These are phyloP conservation scores for Clonostachys sp. DNA, from an alignment of 2,329 filamentous ascomycete species.

Conservation along the genomic window DNA sequence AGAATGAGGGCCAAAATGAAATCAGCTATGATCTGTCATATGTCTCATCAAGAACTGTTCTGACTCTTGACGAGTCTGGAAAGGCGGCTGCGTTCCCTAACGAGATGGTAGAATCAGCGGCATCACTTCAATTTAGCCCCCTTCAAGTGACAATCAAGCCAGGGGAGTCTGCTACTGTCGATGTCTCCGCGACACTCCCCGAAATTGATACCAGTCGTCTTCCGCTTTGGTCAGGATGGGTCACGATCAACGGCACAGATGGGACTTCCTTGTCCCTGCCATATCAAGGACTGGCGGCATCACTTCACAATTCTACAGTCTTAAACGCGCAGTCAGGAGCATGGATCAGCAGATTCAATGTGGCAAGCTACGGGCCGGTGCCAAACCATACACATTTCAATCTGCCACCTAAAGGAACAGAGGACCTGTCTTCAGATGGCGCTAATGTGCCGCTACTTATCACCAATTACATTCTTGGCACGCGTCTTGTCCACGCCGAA, in stretches of 20 bases:
- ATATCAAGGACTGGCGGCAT: slow-evolving; percentile 28
- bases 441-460: slow-evolving; percentile 10
- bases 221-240: slow-evolving; percentile 37
- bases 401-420: slow-evolving; percentile 32
- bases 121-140: slow-evolving; percentile 34
- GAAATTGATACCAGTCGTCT: slow-evolving; percentile 16
- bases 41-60: slow-evolving; percentile 45
- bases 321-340: slow-evolving; percentile 19
- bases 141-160: slow-evolving; percentile 35
- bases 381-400: slow-evolving; percentile 29
- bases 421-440: slow-evolving; percentile 11
- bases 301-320: slow-evolving; percentile 23
- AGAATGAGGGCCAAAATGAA: slow-evolving; percentile 42
- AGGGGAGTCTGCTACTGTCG: slow-evolving; percentile 34
- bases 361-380: slow-evolving; percentile 16
- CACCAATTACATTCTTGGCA: slow-evolving; percentile 14
- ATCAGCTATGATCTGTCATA: slow-evolving; percentile 49
- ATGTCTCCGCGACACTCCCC: slow-evolving; percentile 31
- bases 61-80: slow-evolving; percentile 31
- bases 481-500: slow-evolving; percentile 7
- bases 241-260: slow-evolving; percentile 30
- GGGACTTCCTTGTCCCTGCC: slow-evolving; percentile 27
- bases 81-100: slow-evolving; percentile 36
- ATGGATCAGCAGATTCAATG: slow-evolving; percentile 25
- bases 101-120: slow-evolving; percentile 26